Evolutionary conservation across 805 yeast species (phyloP), one percentile per base, ranked within the genome.

Genomic region (Saccharomyces paradoxus): DNA sequence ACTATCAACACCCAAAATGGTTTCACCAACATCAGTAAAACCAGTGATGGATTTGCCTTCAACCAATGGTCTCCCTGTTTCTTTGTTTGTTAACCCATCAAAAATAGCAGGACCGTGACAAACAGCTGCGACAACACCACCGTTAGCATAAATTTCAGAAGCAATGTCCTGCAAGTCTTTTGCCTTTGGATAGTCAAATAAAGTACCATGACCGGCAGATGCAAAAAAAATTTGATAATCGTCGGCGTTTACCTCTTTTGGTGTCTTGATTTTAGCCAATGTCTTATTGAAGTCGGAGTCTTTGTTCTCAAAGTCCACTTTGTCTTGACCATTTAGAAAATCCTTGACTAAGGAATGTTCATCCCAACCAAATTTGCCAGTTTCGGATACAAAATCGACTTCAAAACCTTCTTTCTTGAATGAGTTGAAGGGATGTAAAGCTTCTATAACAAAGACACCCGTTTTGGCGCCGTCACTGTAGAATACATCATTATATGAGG

Each of bases 41-140:
- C 87, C 87, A 26, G 89, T 83, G 51, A 80, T 73, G 29, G 72
- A 67, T 66, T 77, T 80, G 53, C 83, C 87, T 57, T 77, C 66
- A 53, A 78, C 72, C 51, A 84, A 59, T 17, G 71, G 67, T 50
- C 73, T 70, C 47, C 81, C 81, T 17, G 77, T 71, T 7, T 61
- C 55, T 46, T 63, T 57, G 58, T 79, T 80, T 46, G 63, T 70
- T 58, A 83, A 64, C 48, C 73, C 72, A n/a, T 74, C 78, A 56
- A 83, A 79, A 57, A 83, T 74, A 24, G 76, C 75, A n/a, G 86
- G 85, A 7, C 86, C 89, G 60, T 83, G 87, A 67, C 89, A 83
- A 8, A 83, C 87, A 14, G 87, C 86, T 47, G 82, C 68, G 26
- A 83, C 77, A 44, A 81, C 76, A 50, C 86, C 87, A 44, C 79